A percentile compares a stretch with the other conserved stretches of the same genome.
Conservation (phyloP, 1,139 yeast species). For the Insectozyma bohioensis region DNA sequence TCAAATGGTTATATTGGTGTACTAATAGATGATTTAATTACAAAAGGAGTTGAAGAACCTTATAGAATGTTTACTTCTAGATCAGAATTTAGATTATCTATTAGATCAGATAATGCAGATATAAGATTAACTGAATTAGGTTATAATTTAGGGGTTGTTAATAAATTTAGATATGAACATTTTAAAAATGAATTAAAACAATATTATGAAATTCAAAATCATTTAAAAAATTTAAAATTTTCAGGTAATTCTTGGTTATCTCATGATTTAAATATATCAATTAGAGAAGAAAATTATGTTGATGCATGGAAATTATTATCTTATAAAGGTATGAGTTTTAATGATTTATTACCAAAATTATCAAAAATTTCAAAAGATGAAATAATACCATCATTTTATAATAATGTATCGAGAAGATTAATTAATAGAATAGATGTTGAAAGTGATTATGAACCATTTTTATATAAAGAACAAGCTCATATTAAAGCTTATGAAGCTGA, state of each 20-base stretch:
- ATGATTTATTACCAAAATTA: conserved; percentile 34
- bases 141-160: conserved; percentile 62
- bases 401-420: conserved; percentile 50
- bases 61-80: conserved; percentile 97
- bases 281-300: conserved; percentile 29
- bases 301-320: conserved; percentile 49
- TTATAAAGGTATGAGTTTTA: conserved; percentile 34
- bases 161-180: conserved; percentile 55
- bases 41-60: conserved; percentile 97
- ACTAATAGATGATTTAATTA: conserved; percentile 86
- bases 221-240: conserved; percentile 44
- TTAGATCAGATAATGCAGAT: conserved; percentile 94
- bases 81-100: conserved; percentile 86
- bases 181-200: conserved; percentile 46
- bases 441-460: conserved; percentile 80
- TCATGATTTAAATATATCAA: conserved; percentile 48
- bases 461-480: conserved; percentile 68
- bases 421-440: conserved; percentile 68
- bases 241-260: conserved; percentile 66
- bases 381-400: conserved; percentile 21
- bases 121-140: conserved; percentile 74
- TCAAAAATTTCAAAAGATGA: conserved; percentile 18
- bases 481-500: conserved; percentile 81
- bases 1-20: conserved; percentile 92
- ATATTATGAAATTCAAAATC: conserved; percentile 44